These are phyloP conservation scores for Pythium pyrilobum DNA, from an alignment of 352 stramenopile species.

Conservation along the genomic window DNA sequence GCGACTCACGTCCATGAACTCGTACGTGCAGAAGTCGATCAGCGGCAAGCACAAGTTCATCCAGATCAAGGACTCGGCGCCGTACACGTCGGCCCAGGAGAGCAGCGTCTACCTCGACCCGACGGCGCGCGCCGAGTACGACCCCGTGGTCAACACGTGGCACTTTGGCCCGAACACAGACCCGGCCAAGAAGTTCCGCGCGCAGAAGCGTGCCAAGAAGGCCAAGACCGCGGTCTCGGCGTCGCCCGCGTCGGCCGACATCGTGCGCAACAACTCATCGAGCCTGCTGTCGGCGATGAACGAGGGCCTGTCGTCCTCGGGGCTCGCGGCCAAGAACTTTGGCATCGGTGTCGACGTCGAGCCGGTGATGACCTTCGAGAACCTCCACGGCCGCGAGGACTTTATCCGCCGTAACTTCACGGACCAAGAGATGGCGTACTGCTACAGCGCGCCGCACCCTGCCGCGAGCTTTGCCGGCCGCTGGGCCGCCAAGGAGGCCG, in stretches of 20 bases:
- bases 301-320: slow-evolving; percentile 41
- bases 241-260: slow-evolving; percentile 3
- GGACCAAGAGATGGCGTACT: slow-evolving; percentile 82
- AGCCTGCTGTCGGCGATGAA: slow-evolving; percentile 52
- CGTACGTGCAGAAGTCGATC: slow-evolving; percentile 70
- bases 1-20: slow-evolving; percentile 69
- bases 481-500: slow-evolving; percentile 88
- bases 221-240: slow-evolving; percentile 2
- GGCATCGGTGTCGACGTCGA: slow-evolving; percentile 83
- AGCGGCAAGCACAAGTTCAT: slow-evolving; percentile 70
- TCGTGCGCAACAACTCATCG: slow-evolving; percentile 28
- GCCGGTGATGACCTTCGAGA: slow-evolving; percentile 78
- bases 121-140: slow-evolving; percentile 69
- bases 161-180: slow-evolving; percentile 55
- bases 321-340: slow-evolving; percentile 38
- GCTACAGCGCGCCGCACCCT: slow-evolving; percentile 70
- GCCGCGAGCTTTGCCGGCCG: slow-evolving; percentile 81
- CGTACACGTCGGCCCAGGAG: slow-evolving; percentile 77
- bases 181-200: slow-evolving; percentile 37
- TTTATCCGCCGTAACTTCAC: slow-evolving; percentile 89
- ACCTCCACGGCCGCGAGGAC: slow-evolving; percentile 68
- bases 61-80: slow-evolving; percentile 76
- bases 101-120: slow-evolving; percentile 85
- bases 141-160: slow-evolving; percentile 61
- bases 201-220: slow-evolving; percentile 20